Base-by-base conservation (phyloP, 768 basidiomycete genomes). In the Hericium erinaceus region DNA sequence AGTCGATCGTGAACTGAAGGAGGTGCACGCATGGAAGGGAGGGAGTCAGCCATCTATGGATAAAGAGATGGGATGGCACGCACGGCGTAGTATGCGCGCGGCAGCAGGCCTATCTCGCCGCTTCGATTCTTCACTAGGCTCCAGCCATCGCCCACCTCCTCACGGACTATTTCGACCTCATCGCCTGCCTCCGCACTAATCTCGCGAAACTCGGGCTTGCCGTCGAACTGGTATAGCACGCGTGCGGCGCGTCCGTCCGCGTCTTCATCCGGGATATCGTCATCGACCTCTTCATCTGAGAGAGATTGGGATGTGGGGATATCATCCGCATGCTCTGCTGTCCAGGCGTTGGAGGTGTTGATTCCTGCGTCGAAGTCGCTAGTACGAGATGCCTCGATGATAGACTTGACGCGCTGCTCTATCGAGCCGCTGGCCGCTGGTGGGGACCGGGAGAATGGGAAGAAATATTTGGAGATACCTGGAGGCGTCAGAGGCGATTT, bases 261-360 rank as follows among this genome's bases (percentile, higher is more conserved):
- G 24, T 67, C 72, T 24, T 73, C 73, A 5, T 65, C 71, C 40
- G 62, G 57, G 39, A 73, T 71, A 12, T 71, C 54, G 39, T 60
- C 62, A 39, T 73, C n/a, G 18, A 51, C 79, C 37, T 85, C 82
- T 39, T 75, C 71, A 60, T 84, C 81, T 0, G 82, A 84, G 20
- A 80, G 72, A 39, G 79, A 77, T n/a, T 70, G 73, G 28, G 64
- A 65, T 28, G 54, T 51, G 59, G 59, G 20, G 72, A 74, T 18
- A 64, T 56, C 52, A 59, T 78, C 79, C 13, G 80, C 72, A 63
- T 81, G 78, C 58, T 81, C 49, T 46, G 16, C 84, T 22, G 87
- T 85, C 89, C 88, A 92, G 11, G 86, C 89, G 6, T 77, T 69
- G 1, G 89, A 90, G 11, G 85, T 77, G 70, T 91, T 89, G 68